Evolutionary conservation across 2,329 filamentous ascomycete species (phyloP).

Genomic region (Didymella segeticola): DNA sequence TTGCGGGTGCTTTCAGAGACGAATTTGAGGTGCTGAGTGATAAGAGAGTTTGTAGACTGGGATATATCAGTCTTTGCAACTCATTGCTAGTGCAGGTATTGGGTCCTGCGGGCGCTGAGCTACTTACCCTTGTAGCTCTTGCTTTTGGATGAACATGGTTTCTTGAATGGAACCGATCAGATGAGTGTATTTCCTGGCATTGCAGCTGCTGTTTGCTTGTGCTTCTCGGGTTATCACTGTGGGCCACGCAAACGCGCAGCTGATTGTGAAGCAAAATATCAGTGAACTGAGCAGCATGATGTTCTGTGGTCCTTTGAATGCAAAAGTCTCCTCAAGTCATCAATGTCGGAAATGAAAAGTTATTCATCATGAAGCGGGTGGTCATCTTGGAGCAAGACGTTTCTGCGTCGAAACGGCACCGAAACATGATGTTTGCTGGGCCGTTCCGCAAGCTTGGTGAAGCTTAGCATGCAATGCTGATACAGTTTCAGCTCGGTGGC

Average conservation of each 20-base stretch:
- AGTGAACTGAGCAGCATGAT: neutral
- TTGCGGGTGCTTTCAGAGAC: neutral
- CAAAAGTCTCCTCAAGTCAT: neutral
- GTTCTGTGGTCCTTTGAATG: neutral
- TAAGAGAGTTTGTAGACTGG: slow-evolving; percentile 8
- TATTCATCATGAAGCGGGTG: no score
- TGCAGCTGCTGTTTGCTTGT: neutral
- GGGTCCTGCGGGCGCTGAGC: neutral
- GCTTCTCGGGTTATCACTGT: neutral
- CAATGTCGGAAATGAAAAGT: neutral
- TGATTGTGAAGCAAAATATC: neutral
- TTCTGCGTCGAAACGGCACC: slow-evolving; percentile 3
- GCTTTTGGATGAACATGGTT: slow-evolving; percentile 30
- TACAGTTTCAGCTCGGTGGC: slow-evolving; percentile 1
- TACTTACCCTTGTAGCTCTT: slow-evolving; percentile 27
- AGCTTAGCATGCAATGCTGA: slow-evolving; percentile 10
- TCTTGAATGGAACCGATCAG: slow-evolving; percentile 26
- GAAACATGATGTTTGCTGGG: slow-evolving; percentile 7
- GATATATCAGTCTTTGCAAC: neutral
- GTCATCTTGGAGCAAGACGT: neutral
- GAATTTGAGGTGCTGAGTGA: slow-evolving; percentile 15
- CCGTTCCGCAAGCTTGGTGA: slow-evolving; percentile 12
- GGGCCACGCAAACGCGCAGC: neutral
- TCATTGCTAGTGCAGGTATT: neutral
- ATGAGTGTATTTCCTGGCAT: slow-evolving; percentile 1